phyloP scores from a whole-genome alignment of 495 filamentous ascomycete species.

The Aspergillus cavernicola region DNA sequence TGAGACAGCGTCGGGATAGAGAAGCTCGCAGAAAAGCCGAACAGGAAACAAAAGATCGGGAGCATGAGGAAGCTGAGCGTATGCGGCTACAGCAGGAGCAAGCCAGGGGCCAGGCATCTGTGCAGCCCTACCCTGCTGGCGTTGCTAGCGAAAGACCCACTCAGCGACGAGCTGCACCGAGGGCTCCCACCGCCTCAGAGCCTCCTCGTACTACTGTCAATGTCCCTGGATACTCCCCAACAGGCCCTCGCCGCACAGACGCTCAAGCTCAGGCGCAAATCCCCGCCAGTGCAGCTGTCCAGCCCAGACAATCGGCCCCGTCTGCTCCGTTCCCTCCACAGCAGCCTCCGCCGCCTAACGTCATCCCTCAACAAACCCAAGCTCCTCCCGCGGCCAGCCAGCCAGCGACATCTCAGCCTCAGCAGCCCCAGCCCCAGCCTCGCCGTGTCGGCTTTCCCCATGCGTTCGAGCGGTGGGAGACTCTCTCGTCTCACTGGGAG shows the following conservation, averaged over 20 bases:
- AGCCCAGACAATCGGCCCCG: constrained; percentile 5
- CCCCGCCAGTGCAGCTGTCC: constrained; percentile 11
- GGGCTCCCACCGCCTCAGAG: constrained; percentile 26
- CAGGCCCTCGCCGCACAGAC: constrained; percentile 12
- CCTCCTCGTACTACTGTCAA: constrained; percentile 5
- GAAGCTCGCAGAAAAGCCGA: constrained; percentile 65
- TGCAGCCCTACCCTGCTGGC: constrained; percentile 50
- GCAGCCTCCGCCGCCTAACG: constrained; percentile 14
- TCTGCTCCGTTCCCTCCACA: constrained; percentile 15
- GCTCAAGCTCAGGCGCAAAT: constrained; percentile 11
- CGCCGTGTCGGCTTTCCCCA: constrained; percentile 71
- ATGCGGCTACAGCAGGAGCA: constrained; percentile 50
- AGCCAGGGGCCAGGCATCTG: constrained; percentile 33
- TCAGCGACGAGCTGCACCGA: constrained; percentile 38
- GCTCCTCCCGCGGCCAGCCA: constrained; percentile 6
- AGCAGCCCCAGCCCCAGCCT: constrained; percentile 19
- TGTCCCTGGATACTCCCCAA: constrained; percentile 11
- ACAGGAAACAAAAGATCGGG: constrained; percentile 43
- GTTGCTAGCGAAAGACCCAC: constrained; percentile 48
- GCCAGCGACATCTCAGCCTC: constrained; percentile 8
- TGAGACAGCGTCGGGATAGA: constrained; percentile 65
- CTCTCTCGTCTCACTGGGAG: constrained; percentile 95
- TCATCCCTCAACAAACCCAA: constrained; percentile 22
- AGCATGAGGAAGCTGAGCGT: constrained; percentile 52
- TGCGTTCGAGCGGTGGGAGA: constrained; percentile 97